Conservation (phyloP, 2,329 filamentous ascomycete species). For the Stagonosporopsis cucurbitacearum region DNA sequence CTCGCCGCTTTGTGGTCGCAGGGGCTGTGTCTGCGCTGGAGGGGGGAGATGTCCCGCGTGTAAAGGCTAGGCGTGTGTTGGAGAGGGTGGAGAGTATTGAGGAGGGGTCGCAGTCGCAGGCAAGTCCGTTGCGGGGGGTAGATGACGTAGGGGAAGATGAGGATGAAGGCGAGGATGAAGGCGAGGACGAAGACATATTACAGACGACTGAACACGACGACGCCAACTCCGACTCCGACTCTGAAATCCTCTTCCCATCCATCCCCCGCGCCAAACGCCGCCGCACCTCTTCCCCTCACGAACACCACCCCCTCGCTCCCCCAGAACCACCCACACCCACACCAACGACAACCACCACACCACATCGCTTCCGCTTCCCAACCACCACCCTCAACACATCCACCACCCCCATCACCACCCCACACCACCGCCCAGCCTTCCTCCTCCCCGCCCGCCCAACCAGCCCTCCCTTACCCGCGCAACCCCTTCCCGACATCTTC, state of each 20-base stretch:
- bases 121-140: constrained; percentile 21
- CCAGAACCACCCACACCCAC: neutral
- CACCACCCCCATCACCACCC: neutral
- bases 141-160: constrained; percentile 16
- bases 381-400: constrained; percentile 11
- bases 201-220: constrained; percentile 23
- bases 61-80: constrained; percentile 9
- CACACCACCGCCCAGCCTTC: constrained; percentile 46
- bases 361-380: constrained; percentile 38
- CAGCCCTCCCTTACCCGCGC: constrained; percentile 31
- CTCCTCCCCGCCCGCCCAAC: constrained; percentile 44
- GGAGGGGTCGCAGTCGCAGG: constrained; percentile 30
- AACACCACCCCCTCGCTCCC: neutral
- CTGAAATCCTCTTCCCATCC: constrained; percentile 38
- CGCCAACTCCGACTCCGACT: constrained; percentile 29
- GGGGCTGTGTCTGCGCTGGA: no score
- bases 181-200: constrained; percentile 12
- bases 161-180: neutral
- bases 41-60: neutral
- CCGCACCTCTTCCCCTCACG: constrained; percentile 17
- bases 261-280: constrained; percentile 34
- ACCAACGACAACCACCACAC: constrained; percentile 15
- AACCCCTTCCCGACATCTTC: constrained; percentile 59
- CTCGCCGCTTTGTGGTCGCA: constrained; percentile 43
- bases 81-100: constrained; percentile 46